phyloP scores from a whole-genome alignment of 2,329 filamentous ascomycete genomes.

The Gnomoniopsis sp. region DNA sequence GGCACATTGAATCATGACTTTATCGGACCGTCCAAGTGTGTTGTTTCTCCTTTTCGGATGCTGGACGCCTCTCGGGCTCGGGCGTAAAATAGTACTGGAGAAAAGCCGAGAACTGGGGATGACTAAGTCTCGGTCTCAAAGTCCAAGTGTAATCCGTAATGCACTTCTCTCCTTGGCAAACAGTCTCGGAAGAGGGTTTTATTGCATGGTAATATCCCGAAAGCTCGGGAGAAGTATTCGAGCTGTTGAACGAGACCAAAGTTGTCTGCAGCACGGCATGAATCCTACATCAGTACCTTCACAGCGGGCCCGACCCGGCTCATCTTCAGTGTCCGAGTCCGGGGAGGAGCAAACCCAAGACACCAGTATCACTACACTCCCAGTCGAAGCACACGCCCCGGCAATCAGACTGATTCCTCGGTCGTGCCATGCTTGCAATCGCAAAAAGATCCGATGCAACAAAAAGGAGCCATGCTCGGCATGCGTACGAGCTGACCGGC shows the following conservation, averaged over 20 bases:
- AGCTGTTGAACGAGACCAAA: no score
- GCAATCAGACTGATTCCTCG: constrained; percentile 13
- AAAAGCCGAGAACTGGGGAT: background rate
- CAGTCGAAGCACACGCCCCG: background rate
- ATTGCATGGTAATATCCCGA: no score
- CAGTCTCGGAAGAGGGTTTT: no score
- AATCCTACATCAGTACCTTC: constrained; percentile 38
- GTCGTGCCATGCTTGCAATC: constrained; percentile 30
- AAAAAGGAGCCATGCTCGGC: constrained; percentile 28
- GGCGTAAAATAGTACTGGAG: background rate
- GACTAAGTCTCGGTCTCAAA: background rate
- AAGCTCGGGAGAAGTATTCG: no score
- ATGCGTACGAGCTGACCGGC: constrained; percentile 23
- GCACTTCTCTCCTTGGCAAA: no score
- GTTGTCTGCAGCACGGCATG: no score
- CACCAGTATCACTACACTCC: background rate
- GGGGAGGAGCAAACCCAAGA: background rate
- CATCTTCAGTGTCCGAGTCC: background rate
- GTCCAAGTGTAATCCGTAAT: no score
- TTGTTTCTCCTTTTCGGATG: background rate
- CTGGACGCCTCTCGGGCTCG: background rate
- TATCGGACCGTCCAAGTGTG: no score
- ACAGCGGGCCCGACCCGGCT: background rate
- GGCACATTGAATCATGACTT: no score
- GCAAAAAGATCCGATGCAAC: constrained; percentile 30